Base-by-base conservation (phyloP, 257 asterid genomes). In the Echium plantagineum region DNA sequence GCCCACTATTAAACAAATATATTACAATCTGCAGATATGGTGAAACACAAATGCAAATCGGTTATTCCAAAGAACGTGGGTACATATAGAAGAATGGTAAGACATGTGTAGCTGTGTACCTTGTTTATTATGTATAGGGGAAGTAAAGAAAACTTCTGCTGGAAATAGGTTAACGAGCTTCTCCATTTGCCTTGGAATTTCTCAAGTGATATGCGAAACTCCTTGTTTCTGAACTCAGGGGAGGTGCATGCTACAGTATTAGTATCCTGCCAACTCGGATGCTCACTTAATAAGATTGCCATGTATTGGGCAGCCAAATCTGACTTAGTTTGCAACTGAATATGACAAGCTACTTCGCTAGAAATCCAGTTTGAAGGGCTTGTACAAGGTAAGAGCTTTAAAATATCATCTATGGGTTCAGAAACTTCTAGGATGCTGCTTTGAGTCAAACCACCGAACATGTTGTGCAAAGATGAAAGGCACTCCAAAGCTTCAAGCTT, bases 401-500 rank as follows among this genome's bases (percentile, higher is more conserved):
- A 60, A 78, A 77, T 73, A 74, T 86, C 94, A 66, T 70, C 65
- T 64, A 64, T 61, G 63, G 71, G 72, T 74, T 69, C 81, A 68
- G 74, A 8, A 35, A 71, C 69, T 65, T 79, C 81, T 68, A 66
- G 66, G 58, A 69, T 66, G 58, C 73, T 74, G 75, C 80, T 90
- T 72, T 74, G 85, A 67, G 69, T 71, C 60, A 79, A 71, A 57
- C 76, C 77, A 55, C 80, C 83, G 59, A 72, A 70, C 65, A 66
- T 64, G 79, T 71, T 75, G 62, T 63, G 71, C 66, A 84, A 74
- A 48, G 90, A 82, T 48, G 85, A 76, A 71, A 85, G 83, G 76
- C 86, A 74, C 82, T 88, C 97, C 94, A 91, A 72, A 12, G 96
- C 98, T 74, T 91, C 98, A 70, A 91, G 90, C 98, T 91, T 66